Evolutionary conservation across 1,139 yeast genomes (phyloP).

Genomic region (Lipomyces yarrowii): DNA sequence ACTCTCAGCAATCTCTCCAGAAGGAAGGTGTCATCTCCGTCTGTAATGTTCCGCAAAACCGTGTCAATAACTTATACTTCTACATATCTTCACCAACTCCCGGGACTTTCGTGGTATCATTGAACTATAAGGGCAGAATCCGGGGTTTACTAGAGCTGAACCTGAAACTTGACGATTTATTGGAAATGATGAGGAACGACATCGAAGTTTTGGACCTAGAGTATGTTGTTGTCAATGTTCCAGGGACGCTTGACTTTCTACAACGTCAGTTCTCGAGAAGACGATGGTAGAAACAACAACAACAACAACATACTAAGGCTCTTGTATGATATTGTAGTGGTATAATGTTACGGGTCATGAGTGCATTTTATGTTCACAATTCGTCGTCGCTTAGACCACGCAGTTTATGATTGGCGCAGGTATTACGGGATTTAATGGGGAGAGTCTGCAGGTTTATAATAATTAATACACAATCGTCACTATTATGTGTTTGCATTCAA

Average conservation of each 20-base stretch:
- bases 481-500: neutral
- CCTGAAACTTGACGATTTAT: slow-evolving; percentile 44
- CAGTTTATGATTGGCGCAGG: neutral
- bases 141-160: slow-evolving; percentile 40
- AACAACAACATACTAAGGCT: neutral
- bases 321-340: neutral
- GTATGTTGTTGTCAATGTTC: slow-evolving; percentile 39
- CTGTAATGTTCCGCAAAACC: slow-evolving; percentile 40
- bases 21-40: slow-evolving; percentile 42
- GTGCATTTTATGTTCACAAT: neutral
- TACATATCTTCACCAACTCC: slow-evolving; percentile 43
- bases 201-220: slow-evolving; percentile 41
- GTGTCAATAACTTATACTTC: slow-evolving; percentile 32
- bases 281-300: neutral
- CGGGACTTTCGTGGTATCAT: slow-evolving; percentile 44
- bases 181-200: slow-evolving; percentile 42
- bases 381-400: neutral
- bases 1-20: slow-evolving; percentile 40
- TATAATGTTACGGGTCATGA: neutral
- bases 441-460: neutral
- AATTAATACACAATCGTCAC: neutral
- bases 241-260: slow-evolving; percentile 30
- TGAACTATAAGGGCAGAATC: slow-evolving; percentile 42
- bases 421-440: neutral
- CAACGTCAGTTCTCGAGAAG: slow-evolving; percentile 30